Evolutionary conservation across 2,329 filamentous ascomycete species (phyloP).

Genomic region (Talaromyces sp.): DNA sequence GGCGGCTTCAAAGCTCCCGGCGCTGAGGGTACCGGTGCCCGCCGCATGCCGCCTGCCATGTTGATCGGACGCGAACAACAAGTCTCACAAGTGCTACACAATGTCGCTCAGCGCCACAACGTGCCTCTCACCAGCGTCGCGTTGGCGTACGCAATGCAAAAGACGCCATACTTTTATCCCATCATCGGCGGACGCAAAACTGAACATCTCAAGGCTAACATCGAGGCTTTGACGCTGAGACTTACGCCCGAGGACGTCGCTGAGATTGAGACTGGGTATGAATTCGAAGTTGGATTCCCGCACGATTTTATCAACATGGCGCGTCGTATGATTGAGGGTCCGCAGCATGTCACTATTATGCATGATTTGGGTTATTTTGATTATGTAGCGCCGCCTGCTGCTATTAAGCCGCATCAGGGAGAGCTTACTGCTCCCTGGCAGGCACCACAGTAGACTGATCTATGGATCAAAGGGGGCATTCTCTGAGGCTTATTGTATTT

Average conservation of each 20-base stretch:
- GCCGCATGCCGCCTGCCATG: conserved; percentile 25
- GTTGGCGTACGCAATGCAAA: conserved; percentile 31
- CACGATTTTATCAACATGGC: conserved; percentile 8
- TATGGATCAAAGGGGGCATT: no score
- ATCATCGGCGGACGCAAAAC: conserved; percentile 53
- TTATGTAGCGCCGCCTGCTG: conserved; percentile 6
- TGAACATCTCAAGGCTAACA: conserved; percentile 54
- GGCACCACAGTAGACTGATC: neutral
- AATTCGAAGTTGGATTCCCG: conserved; percentile 49
- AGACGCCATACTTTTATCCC: conserved; percentile 53
- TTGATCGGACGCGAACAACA: conserved; percentile 7
- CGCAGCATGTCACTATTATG: conserved; percentile 3
- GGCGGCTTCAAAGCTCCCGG: conserved; percentile 46
- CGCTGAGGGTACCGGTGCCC: neutral
- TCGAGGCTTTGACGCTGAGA: conserved; percentile 52
- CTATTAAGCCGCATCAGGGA: conserved; percentile 21
- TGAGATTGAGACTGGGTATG: conserved; percentile 52
- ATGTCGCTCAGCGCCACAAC: conserved; percentile 25
- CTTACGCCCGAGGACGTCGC: conserved; percentile 54
- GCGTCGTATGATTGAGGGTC: neutral
- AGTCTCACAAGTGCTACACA: conserved; percentile 9
- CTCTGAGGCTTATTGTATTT: no score
- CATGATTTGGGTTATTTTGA: conserved; percentile 11
- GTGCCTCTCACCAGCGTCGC: conserved; percentile 21
- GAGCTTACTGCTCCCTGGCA: conserved; percentile 14